phyloP scores from a whole-genome alignment of 306 rosid genomes.

The Ceratonia siliqua region DNA sequence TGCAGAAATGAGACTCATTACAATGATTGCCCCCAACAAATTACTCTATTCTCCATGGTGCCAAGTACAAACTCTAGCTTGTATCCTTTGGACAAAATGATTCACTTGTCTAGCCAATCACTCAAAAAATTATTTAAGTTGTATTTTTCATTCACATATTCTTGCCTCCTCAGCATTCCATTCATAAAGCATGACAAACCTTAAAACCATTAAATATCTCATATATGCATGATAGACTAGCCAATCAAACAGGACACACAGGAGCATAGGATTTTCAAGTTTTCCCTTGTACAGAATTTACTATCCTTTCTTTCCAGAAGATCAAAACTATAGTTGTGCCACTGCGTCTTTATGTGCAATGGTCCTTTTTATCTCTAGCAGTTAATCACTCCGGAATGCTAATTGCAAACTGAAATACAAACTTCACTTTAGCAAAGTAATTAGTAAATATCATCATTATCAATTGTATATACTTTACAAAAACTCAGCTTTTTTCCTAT shows the following conservation, averaged over 20 bases:
- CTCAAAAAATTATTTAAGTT: background rate
- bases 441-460: background rate
- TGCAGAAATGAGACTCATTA: constrained; percentile 10
- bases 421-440: background rate
- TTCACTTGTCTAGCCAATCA: constrained; percentile 6
- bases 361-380: background rate
- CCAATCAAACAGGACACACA: constrained; percentile 7
- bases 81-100: background rate
- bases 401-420: background rate
- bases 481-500: constrained; percentile 16
- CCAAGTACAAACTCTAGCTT: constrained; percentile 1
- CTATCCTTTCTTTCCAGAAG: background rate
- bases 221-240: background rate
- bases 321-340: constrained; percentile 8
- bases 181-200: background rate
- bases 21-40: constrained; percentile 3
- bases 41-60: background rate
- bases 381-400: background rate
- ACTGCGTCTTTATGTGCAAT: background rate
- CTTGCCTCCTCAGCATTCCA: constrained; percentile 1
- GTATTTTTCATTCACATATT: background rate
- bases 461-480: background rate
- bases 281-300: background rate
- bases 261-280: background rate
- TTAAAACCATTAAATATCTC: background rate